These are phyloP conservation scores for Sporothrix curviconia DNA, from an alignment of 2,329 filamentous ascomycete species.

Conservation along the genomic window DNA sequence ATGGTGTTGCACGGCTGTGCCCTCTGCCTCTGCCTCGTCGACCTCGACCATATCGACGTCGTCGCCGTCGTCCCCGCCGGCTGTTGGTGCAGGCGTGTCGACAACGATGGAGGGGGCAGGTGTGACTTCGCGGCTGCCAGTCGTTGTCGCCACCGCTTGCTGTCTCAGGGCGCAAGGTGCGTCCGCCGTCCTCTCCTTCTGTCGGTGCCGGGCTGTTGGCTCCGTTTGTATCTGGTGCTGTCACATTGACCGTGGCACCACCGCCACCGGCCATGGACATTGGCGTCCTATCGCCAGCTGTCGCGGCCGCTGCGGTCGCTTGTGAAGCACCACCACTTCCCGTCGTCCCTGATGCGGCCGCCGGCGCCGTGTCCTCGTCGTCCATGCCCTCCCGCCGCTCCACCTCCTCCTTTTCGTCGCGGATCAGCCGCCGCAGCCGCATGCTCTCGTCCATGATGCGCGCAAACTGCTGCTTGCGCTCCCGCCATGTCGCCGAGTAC, in stretches of 20 bases:
- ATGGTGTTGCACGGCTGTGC: no score
- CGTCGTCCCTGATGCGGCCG: conserved; percentile 16
- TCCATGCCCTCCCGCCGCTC: conserved; percentile 80
- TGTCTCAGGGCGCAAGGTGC: conserved; percentile 12
- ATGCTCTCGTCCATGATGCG: conserved; percentile 87
- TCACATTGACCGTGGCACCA: not conserved
- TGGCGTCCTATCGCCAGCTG: not conserved
- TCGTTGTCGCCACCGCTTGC: no score
- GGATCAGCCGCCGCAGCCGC: conserved; percentile 74
- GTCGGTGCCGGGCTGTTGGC: not conserved
- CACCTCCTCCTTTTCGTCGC: conserved; percentile 92
- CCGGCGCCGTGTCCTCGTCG: conserved; percentile 58
- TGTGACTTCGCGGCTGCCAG: conserved; percentile 27
- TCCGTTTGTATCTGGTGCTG: not conserved
- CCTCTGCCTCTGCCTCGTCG: not conserved
- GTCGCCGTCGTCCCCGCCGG: conserved; percentile 32
- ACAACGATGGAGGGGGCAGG: conserved; percentile 21
- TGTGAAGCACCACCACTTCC: not conserved
- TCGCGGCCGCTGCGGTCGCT: not conserved
- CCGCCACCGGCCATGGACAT: not conserved
- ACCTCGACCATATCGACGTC: conserved; percentile 56
- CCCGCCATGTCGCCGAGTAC: conserved; percentile 76
- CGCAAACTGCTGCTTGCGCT: conserved; percentile 79
- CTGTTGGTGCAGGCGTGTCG: not conserved
- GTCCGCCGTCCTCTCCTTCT: not conserved